Evolutionary conservation across 116 monocot species (phyloP), one percentile per base, ranked within the genome.

Genomic region (Trichopus zeylanicus): DNA sequence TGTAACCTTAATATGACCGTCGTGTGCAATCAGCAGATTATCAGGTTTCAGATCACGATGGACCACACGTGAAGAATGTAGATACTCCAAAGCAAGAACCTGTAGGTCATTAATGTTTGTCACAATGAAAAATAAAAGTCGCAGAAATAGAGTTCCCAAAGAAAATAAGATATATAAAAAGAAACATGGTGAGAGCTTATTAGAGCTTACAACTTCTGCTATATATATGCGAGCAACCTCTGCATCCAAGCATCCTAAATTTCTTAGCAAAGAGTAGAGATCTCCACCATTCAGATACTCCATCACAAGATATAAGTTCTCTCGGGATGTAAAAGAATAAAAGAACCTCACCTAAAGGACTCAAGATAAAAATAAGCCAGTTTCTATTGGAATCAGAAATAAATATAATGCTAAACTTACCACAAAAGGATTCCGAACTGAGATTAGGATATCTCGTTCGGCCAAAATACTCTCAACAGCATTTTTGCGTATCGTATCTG

Each of bases 401-500:
- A 46, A 8, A 47, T 21, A 32, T 6, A 59, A 26, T 11, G 66
- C 5, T 29, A 47, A 20, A 52, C 21, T 60, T 34, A 98, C 99
- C 82, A 99, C 99, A 81, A 99, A 99, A 64, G 99, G 99, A 80
- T 99, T 92, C 21, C 86, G 78, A 46, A 92, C 99, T 23, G 99
- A 83, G 22, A 99, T 99, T 59, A 99, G 67, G 66, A 99, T 99
- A 67, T 99, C 80, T 33, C 99, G 91, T 75, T 99, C 99, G 32
- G 99, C 99, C 71, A 99, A 72, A 64, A 99, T 99, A 76, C 88
- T 99, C 78, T 99, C 99, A 55, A 99, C 99, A 62, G 99, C 92
- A 88, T 99, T 99, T 73, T 99, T 99, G 1, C 99, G 84, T 32
- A 99, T 99, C 99, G 92, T 99, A 70, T 99, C 99, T 37, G 99